Evolutionary conservation across 2,329 filamentous ascomycete genomes (phyloP).

Genomic region (Domatiomyces catenatus): DNA sequence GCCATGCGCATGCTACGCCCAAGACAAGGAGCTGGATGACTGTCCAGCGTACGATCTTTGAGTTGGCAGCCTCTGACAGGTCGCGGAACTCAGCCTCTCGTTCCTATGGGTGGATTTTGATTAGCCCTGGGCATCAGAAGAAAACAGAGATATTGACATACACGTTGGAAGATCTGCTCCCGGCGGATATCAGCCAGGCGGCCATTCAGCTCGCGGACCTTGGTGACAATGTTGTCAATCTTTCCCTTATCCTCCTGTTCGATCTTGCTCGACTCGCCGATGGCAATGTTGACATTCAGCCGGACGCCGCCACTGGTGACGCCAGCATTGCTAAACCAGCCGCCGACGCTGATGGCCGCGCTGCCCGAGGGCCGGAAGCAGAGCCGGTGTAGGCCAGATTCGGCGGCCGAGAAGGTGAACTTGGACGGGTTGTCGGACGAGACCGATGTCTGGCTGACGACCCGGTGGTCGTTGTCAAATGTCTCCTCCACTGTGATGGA

Average conservation of each 20-base stretch:
- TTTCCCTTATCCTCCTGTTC: constrained; percentile 89
- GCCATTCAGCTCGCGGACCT: constrained; percentile 77
- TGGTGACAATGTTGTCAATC: constrained; percentile 74
- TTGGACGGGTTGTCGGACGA: constrained; percentile 59
- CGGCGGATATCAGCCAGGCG: constrained; percentile 74
- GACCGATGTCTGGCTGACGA: constrained; percentile 53
- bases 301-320: constrained; percentile 62
- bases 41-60: constrained; percentile 85
- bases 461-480: constrained; percentile 95
- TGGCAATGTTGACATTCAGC: constrained; percentile 75
- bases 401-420: constrained; percentile 91
- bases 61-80: constrained; percentile 86
- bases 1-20: constrained; percentile 84
- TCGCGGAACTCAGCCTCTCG: constrained; percentile 96
- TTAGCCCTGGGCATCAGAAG: background rate
- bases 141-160: constrained; percentile 28
- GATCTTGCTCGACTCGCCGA: constrained; percentile 86
- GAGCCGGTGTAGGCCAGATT: constrained; percentile 87
- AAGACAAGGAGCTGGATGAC: constrained; percentile 76
- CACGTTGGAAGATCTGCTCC: constrained; percentile 93
- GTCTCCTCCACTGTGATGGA: constrained; percentile 89
- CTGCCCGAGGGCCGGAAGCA: constrained; percentile 80
- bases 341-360: constrained; percentile 46
- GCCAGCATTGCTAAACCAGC: constrained; percentile 57
- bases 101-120: constrained; percentile 43